Evolutionary conservation across 306 rosid species (phyloP).

Genomic region (Argentina anserina): DNA sequence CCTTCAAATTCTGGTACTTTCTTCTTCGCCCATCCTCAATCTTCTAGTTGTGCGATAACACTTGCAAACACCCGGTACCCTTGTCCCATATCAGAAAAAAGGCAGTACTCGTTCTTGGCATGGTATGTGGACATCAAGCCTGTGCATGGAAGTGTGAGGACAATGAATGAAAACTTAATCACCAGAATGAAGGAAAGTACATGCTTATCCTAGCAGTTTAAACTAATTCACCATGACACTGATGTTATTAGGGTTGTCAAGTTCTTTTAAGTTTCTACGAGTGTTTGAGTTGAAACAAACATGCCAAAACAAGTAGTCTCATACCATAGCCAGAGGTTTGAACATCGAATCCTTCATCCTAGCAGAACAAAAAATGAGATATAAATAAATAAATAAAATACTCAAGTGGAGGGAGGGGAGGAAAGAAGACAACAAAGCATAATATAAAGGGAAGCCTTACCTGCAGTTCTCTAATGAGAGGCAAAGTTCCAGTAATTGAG

Average conservation of each 20-base stretch:
- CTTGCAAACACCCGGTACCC: constrained; percentile 72
- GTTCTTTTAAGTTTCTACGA: neutral
- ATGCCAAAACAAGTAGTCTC: constrained; percentile 15
- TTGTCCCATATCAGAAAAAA: constrained; percentile 70
- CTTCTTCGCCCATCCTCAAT: constrained; percentile 24
- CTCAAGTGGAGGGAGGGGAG: neutral
- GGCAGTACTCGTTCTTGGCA: constrained; percentile 92
- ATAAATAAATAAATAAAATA: constrained; percentile 3
- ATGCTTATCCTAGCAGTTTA: neutral
- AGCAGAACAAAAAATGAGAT: constrained; percentile 16
- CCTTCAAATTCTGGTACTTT: neutral
- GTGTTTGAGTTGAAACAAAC: neutral
- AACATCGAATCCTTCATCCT: constrained; percentile 95
- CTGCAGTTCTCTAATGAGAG: constrained; percentile 90
- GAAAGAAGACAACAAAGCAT: neutral
- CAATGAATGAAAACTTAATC: constrained; percentile 15
- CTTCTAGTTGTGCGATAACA: constrained; percentile 69
- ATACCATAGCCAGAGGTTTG: constrained; percentile 87
- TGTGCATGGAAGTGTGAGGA: constrained; percentile 32
- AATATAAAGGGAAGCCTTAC: constrained; percentile 31
- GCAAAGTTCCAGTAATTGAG: constrained; percentile 88
- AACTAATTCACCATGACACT: neutral
- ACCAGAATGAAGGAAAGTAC: neutral
- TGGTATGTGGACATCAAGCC: constrained; percentile 89
- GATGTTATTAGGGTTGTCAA: neutral